Evolutionary conservation across 148 eudicot genomes (phyloP).

Genomic region (Beta vulgaris): DNA sequence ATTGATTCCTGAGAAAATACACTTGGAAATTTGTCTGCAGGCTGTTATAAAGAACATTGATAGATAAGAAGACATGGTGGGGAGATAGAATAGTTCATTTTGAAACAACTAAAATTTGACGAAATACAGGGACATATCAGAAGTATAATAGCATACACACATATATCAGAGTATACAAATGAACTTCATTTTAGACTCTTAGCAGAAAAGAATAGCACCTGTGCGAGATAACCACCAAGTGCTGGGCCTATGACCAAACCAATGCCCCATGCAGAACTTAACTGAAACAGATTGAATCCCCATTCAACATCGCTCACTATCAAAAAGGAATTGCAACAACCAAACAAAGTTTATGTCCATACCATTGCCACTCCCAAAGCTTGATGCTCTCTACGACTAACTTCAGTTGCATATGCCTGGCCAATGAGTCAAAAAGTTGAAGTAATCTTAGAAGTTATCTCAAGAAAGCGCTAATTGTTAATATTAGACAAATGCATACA

Average conservation of each 20-base stretch:
- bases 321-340: background rate
- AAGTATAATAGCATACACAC: background rate
- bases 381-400: slow-evolving; percentile 59
- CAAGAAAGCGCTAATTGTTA: background rate
- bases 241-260: slow-evolving; percentile 53
- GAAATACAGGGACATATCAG: background rate
- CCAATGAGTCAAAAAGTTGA: slow-evolving; percentile 7
- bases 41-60: slow-evolving; percentile 28
- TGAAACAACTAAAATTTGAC: background rate
- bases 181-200: background rate
- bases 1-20: slow-evolving; percentile 46
- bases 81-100: background rate
- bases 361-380: slow-evolving; percentile 62
- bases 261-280: slow-evolving; percentile 43
- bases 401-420: slow-evolving; percentile 64
- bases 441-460: background rate
- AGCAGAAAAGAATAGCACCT: slow-evolving; percentile 26
- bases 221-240: slow-evolving; percentile 51
- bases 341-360: slow-evolving; percentile 20
- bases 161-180: too few relatives aligned
- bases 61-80: background rate
- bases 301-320: background rate
- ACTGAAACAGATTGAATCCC: slow-evolving; percentile 25
- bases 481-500: background rate
- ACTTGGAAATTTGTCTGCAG: slow-evolving; percentile 56